Percentiles rank a stretch among this genome's conserved stretches.
These are phyloP conservation scores for Pterocarpus santalinus DNA, from an alignment of 306 rosid genomes.

Conservation along the genomic window DNA sequence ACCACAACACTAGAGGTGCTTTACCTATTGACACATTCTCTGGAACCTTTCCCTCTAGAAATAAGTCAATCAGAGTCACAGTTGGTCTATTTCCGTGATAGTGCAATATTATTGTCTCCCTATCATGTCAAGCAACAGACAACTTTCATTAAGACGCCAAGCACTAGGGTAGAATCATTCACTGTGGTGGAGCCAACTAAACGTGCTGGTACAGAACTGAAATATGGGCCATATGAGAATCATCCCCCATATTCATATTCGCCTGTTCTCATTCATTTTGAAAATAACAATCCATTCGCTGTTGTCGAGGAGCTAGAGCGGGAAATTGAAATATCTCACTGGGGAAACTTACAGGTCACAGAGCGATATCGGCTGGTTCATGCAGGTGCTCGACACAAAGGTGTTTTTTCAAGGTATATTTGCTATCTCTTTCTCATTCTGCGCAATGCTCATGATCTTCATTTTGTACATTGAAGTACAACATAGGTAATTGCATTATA, in stretches of 20 bases:
- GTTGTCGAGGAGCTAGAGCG: conserved; percentile 98
- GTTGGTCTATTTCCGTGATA: conserved; percentile 88
- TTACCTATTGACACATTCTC: conserved; percentile 78
- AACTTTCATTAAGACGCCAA: conserved; percentile 86
- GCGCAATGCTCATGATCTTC: conserved; percentile 11
- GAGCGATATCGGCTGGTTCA: conserved; percentile 82
- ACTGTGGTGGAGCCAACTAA: conserved; percentile 79
- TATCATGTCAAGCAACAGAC: conserved; percentile 87
- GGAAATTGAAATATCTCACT: conserved; percentile 97
- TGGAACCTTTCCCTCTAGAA: conserved; percentile 94
- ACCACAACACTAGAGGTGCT: conserved; percentile 81
- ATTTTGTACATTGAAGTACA: conserved; percentile 28
- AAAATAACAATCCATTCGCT: conserved; percentile 89
- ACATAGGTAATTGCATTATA: background rate
- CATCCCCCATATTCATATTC: conserved; percentile 75
- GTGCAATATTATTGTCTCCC: conserved; percentile 86
- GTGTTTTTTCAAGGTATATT: conserved; percentile 88
- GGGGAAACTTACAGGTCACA: conserved; percentile 92
- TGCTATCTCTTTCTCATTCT: conserved; percentile 32
- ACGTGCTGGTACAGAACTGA: conserved; percentile 75
- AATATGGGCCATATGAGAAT: conserved; percentile 88
- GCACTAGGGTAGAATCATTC: conserved; percentile 81
- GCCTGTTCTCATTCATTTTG: conserved; percentile 91
- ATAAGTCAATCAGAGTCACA: conserved; percentile 93
- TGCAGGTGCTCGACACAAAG: conserved; percentile 95